These are phyloP conservation scores for Escovopsis sp. DNA, from an alignment of 2,329 filamentous ascomycete genomes.

Conservation along the genomic window DNA sequence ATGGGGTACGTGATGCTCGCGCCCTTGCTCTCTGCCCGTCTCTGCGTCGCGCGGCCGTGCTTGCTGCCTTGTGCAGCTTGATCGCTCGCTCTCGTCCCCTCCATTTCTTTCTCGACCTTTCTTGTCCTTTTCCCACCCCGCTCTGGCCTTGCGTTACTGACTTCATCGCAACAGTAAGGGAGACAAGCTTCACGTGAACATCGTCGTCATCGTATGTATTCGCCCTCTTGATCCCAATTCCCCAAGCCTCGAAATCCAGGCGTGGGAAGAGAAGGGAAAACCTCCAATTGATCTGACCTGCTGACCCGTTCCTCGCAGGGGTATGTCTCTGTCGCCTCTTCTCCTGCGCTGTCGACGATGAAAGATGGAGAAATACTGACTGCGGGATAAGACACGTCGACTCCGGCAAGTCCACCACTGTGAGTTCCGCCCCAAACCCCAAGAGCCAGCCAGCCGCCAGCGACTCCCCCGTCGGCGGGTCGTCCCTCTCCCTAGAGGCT, in stretches of 20 bases:
- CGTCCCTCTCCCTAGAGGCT: constrained; percentile 1
- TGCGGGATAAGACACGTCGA: constrained; percentile 64
- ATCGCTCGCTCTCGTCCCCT: neutral
- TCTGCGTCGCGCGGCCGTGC: no score
- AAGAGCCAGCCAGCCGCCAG: neutral
- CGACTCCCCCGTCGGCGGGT: constrained; percentile 5
- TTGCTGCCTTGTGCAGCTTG: no score
- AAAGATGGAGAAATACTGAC: constrained; percentile 18
- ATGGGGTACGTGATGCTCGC: constrained; percentile 16
- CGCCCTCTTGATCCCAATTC: neutral
- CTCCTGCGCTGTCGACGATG: constrained; percentile 6
- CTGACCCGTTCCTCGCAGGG: constrained; percentile 12
- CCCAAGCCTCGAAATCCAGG: no score
- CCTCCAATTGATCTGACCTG: neutral
- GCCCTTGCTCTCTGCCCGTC: neutral
- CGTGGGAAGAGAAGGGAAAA: no score
- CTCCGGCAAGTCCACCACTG: constrained; percentile 97
- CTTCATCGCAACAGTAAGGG: constrained; percentile 54
- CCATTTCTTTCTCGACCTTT: neutral
- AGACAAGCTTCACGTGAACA: constrained; percentile 91
- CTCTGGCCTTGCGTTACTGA: neutral
- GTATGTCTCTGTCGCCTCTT: constrained; percentile 9
- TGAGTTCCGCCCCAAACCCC: constrained; percentile 34
- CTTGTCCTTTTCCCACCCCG: no score
- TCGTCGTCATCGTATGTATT: constrained; percentile 70